These are phyloP conservation scores for Candida dajiaensis DNA, from an alignment of 805 yeast species.

Conservation along the genomic window DNA sequence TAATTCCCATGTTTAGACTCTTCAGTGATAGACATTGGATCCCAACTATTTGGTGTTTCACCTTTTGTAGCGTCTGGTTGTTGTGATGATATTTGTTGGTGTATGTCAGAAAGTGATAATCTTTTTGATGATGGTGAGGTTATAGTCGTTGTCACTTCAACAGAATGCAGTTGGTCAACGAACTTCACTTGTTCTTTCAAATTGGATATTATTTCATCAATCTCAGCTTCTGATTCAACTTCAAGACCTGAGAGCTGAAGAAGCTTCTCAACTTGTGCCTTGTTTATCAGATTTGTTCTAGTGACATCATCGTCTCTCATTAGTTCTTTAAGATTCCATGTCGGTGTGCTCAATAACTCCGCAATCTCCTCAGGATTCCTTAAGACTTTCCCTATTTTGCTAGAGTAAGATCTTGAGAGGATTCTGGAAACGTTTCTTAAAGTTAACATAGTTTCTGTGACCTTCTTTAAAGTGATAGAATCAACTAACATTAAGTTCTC, in stretches of 20 bases:
- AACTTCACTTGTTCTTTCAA: slow-evolving; percentile 46
- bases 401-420: not conserved
- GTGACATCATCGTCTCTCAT: not conserved
- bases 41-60: slow-evolving; percentile 38
- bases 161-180: slow-evolving; percentile 37
- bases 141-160: slow-evolving; percentile 21
- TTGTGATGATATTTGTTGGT: slow-evolving; percentile 20
- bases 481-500: too few species aligned
- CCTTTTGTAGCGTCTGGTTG: slow-evolving; percentile 30
- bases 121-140: slow-evolving; percentile 25
- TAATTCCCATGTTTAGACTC: slow-evolving; percentile 33
- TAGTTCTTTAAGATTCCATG: slow-evolving; percentile 22
- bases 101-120: slow-evolving; percentile 28
- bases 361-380: slow-evolving; percentile 8
- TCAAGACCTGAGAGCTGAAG: slow-evolving; percentile 46
- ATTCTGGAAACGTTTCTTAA: too few species aligned
- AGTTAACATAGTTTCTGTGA: not conserved
- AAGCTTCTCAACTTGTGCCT: slow-evolving; percentile 25
- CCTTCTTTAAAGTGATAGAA: too few species aligned
- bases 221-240: slow-evolving; percentile 23
- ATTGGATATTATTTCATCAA: slow-evolving; percentile 26
- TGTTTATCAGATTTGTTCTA: slow-evolving; percentile 3
- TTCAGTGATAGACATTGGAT: slow-evolving; percentile 30
- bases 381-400: not conserved
- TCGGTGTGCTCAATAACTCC: slow-evolving; percentile 9